Evolutionary conservation across 306 rosid species (phyloP).

Genomic region (Dryas alaskensis): DNA sequence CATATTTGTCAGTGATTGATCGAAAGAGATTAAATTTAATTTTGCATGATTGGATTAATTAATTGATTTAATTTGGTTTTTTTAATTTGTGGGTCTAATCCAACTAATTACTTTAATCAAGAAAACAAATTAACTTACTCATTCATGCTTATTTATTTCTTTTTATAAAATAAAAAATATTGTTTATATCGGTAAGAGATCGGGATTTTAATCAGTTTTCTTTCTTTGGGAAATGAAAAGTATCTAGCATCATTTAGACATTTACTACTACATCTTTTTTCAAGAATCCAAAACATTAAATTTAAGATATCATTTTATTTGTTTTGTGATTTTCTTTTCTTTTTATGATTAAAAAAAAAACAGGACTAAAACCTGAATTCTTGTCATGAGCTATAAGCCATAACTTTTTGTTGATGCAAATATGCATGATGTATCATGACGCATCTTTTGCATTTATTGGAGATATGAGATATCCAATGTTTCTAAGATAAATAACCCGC

Average conservation of each 20-base stretch:
- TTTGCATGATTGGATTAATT: constrained; percentile 7
- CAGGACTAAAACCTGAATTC: neutral
- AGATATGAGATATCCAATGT: too few relatives aligned
- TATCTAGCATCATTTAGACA: neutral
- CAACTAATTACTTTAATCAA: neutral
- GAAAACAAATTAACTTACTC: neutral
- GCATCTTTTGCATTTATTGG: too few relatives aligned
- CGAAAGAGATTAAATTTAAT: neutral
- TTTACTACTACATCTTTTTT: neutral
- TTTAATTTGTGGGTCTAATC: neutral
- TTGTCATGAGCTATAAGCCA: too few relatives aligned
- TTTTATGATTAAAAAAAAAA: neutral
- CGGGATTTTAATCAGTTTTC: neutral
- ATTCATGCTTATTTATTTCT: neutral
- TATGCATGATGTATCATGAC: too few relatives aligned
- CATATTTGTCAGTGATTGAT: constrained; percentile 32
- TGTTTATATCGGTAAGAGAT: too few relatives aligned
- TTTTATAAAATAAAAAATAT: neutral
- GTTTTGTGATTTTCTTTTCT: neutral
- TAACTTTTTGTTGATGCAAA: too few relatives aligned
- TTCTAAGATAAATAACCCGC: too few relatives aligned
- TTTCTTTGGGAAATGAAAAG: neutral
- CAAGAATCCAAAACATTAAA: neutral
- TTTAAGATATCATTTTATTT: neutral
- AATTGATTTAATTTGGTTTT: too few relatives aligned